phyloP scores from a whole-genome alignment of 2,329 filamentous ascomycete genomes.

The Arthrinium phaeospermum region DNA sequence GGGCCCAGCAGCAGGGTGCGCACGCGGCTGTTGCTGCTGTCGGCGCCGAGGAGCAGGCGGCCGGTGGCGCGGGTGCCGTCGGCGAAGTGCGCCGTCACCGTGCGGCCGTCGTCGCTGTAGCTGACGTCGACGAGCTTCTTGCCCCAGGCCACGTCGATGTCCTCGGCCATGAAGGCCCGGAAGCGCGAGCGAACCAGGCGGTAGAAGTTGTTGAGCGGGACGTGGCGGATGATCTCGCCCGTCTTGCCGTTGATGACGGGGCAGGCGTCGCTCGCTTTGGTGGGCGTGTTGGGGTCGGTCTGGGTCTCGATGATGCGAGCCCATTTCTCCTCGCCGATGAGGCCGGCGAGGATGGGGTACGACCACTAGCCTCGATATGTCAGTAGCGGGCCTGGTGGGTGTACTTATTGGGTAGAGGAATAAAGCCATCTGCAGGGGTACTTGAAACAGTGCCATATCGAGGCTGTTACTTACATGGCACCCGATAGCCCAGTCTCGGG shows the following conservation, averaged over 20 bases:
- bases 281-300: conserved; percentile 29
- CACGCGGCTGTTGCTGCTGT: conserved; percentile 39
- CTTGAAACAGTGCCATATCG: not conserved
- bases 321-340: conserved; percentile 32
- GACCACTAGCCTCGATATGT: conserved; percentile 27
- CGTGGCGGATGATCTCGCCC: conserved; percentile 26
- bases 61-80: conserved; percentile 38
- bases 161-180: conserved; percentile 41
- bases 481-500: conserved; percentile 35
- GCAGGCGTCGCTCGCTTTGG: conserved; percentile 21
- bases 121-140: conserved; percentile 44
- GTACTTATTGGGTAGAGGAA: no score
- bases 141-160: conserved; percentile 43
- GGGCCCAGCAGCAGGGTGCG: conserved; percentile 38
- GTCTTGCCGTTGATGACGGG: conserved; percentile 32
- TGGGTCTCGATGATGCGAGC: conserved; percentile 25
- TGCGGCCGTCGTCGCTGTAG: conserved; percentile 28
- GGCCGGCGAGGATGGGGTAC: conserved; percentile 27
- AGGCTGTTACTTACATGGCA: conserved; percentile 26
- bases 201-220: conserved; percentile 27
- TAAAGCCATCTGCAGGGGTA: no score
- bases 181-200: conserved; percentile 41
- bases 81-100: conserved; percentile 38
- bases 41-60: conserved; percentile 40
- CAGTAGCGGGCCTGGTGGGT: not conserved